A percentile compares a stretch with the other conserved stretches of the same genome.
These are phyloP conservation scores for Colletotrichum ledebouriae DNA, from an alignment of 2,329 filamentous ascomycete species.

Conservation along the genomic window DNA sequence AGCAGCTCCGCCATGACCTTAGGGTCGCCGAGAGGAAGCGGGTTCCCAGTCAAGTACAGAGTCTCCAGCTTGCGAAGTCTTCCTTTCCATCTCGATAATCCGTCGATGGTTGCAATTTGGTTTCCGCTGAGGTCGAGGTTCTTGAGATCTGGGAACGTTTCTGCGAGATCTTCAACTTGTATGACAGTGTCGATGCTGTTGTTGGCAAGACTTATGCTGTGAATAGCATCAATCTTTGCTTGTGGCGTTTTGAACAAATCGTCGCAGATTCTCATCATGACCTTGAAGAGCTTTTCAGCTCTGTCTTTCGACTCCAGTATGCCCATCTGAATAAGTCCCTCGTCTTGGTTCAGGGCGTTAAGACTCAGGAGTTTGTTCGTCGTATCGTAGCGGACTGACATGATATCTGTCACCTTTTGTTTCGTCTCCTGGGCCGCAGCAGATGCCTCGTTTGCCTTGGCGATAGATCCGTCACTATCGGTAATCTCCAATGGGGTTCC, in stretches of 20 bases:
- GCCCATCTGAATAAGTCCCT: constrained; percentile 78
- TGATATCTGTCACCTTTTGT: constrained; percentile 76
- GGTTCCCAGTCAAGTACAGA: constrained; percentile 82
- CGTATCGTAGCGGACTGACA: constrained; percentile 80
- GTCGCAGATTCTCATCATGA: constrained; percentile 89
- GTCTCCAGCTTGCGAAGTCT: constrained; percentile 86
- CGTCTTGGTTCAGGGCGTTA: constrained; percentile 80
- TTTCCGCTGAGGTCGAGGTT: constrained; percentile 93
- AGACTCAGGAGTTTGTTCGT: constrained; percentile 84
- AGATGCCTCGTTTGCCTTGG: constrained; percentile 62
- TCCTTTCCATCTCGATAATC: constrained; percentile 81
- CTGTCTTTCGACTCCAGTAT: constrained; percentile 80
- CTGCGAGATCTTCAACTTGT: constrained; percentile 80
- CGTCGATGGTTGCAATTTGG: constrained; percentile 76
- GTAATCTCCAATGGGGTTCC: constrained; percentile 71
- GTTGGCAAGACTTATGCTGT: constrained; percentile 84
- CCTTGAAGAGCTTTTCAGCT: constrained; percentile 90
- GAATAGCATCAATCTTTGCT: constrained; percentile 82
- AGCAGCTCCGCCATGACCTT: constrained; percentile 77
- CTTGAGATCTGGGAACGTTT: constrained; percentile 85
- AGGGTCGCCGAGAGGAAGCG: constrained; percentile 72
- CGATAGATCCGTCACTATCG: constrained; percentile 58
- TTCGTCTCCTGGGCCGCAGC: constrained; percentile 72
- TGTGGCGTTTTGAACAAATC: constrained; percentile 78
- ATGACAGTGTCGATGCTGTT: constrained; percentile 82